Evolutionary conservation across 2,329 filamentous ascomycete genomes (phyloP), one percentile per base, ranked within the genome.

Genomic region (Byssochlamys sp.): DNA sequence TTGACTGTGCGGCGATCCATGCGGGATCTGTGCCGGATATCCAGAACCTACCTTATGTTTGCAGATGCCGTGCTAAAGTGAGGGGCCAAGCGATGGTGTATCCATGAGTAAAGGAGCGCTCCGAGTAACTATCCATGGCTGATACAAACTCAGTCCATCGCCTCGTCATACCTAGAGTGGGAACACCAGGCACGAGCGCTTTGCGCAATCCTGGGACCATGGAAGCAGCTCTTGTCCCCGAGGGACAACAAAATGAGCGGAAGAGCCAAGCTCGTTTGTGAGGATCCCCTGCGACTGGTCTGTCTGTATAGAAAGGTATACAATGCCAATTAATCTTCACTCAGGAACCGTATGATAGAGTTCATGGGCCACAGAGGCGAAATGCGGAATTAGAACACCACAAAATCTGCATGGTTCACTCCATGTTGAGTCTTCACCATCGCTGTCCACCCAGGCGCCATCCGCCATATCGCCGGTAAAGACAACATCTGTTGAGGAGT

Each of bases 321-420:
- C n/a, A 45, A 5, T 19, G n/a, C 39, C 3, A 1, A 7, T n/a
- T 5, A 12, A 35, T 26, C 7, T 51, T 51, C 14, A 51, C 5
- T 51, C 49, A 7, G 62, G 59, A 19, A 66, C 61, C 5, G 64
- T 64, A 67, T 82, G 80, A 61, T 77, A 81, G 39, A 75, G 66
- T 55, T 72, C 69, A 66, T 82, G 80, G 14, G 80, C 80, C 26
- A 71, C 65, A 63, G 76, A 71, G 1, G 80, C 80, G 69, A 81
- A 82, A 52, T 71, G 64, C 4, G 79, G 79, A 62, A 82, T 77
- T 27, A 67, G 60, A 14, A 70, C 73, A 55, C 75, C 75, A 62
- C 80, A 82, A 7, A 68, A 62, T 7, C 57, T 56, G 65, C 79
- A 81, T 31, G 66, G 62, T 2, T 73, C 61, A 57, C 67, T 67